Percentiles rank a stretch among this genome's conserved stretches.
Evolutionary conservation across 2,329 filamentous ascomycete genomes (phyloP).

Genomic region (Aschersonia sp.): DNA sequence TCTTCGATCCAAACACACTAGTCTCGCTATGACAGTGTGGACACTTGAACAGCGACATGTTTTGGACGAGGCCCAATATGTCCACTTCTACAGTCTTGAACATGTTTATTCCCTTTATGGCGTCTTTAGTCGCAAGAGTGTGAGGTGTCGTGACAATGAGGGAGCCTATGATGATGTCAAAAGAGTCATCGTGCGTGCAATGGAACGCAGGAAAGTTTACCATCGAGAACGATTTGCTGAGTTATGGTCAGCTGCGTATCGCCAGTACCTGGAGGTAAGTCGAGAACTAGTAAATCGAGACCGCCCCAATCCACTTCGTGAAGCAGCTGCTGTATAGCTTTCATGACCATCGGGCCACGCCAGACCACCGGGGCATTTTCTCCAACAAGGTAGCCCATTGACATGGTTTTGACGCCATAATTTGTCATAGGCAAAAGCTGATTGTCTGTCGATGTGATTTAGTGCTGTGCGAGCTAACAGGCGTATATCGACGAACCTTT

Average conservation of each 20-base stretch:
- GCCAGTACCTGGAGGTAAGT: slow-evolving; percentile 86
- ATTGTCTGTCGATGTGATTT: slow-evolving; percentile 38
- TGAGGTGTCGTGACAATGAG: slow-evolving; percentile 90
- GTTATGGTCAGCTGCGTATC: slow-evolving; percentile 96
- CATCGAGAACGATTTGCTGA: slow-evolving; percentile 82
- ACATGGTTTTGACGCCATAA: slow-evolving; percentile 96
- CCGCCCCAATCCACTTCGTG: slow-evolving; percentile 92
- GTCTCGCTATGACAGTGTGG: slow-evolving; percentile 63
- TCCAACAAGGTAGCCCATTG: slow-evolving; percentile 85
- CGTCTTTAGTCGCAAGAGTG: slow-evolving; percentile 82
- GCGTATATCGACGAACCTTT: slow-evolving; percentile 36
- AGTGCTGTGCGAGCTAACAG: background rate
- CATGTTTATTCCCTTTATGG: slow-evolving; percentile 83
- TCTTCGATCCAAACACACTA: slow-evolving; percentile 57
- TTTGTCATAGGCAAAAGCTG: slow-evolving; percentile 79
- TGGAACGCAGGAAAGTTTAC: slow-evolving; percentile 23
- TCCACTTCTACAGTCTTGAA: slow-evolving; percentile 75
- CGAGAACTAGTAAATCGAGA: slow-evolving; percentile 76
- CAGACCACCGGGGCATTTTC: slow-evolving; percentile 78
- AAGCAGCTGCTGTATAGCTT: slow-evolving; percentile 86
- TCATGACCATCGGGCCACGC: slow-evolving; percentile 96
- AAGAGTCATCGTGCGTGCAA: background rate
- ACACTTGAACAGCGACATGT: slow-evolving; percentile 78
- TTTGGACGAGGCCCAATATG: slow-evolving; percentile 77
- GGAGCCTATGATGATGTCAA: slow-evolving; percentile 34